Conservation (phyloP, 345 rosid species). For the Angophora floribunda region DNA sequence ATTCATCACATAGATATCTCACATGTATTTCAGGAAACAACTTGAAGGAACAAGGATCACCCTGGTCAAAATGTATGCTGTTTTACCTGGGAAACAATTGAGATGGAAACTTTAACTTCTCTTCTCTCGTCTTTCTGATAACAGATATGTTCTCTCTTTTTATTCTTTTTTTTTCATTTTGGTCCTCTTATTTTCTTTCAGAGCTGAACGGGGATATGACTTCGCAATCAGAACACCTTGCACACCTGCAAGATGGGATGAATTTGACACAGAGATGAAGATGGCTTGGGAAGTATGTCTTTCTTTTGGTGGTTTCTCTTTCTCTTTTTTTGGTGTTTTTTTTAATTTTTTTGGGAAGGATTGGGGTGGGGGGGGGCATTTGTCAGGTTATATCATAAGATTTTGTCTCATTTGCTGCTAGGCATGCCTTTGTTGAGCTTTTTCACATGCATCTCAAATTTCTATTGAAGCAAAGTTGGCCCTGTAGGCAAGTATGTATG, state of each 20-base stretch:
- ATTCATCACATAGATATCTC: not conserved
- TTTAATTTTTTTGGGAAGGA: not conserved
- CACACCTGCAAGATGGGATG: constrained; percentile 90
- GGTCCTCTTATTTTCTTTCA: constrained; percentile 12
- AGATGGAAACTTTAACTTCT: not conserved
- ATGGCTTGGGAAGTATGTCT: constrained; percentile 84
- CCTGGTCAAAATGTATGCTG: constrained; percentile 46
- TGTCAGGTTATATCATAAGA: too few relatives aligned
- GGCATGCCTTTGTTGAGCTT: not conserved
- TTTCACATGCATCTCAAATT: not conserved
- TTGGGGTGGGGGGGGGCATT: not conserved
- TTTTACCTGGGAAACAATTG: not conserved
- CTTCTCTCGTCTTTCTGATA: not conserved
- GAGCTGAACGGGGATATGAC: constrained; percentile 68
- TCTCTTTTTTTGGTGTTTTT: not conserved
- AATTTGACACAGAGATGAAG: constrained; percentile 79
- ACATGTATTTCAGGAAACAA: constrained; percentile 47
- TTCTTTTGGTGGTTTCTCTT: not conserved
- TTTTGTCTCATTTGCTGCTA: not conserved
- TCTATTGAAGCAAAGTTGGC: not conserved
- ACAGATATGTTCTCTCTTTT: not conserved
- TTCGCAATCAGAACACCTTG: constrained; percentile 93
- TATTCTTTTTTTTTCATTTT: not conserved
- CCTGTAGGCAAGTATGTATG: not conserved
- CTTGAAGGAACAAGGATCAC: constrained; percentile 97